Conservation (phyloP, 768 basidiomycete species). For the Kwoniella heveanensis region DNA sequence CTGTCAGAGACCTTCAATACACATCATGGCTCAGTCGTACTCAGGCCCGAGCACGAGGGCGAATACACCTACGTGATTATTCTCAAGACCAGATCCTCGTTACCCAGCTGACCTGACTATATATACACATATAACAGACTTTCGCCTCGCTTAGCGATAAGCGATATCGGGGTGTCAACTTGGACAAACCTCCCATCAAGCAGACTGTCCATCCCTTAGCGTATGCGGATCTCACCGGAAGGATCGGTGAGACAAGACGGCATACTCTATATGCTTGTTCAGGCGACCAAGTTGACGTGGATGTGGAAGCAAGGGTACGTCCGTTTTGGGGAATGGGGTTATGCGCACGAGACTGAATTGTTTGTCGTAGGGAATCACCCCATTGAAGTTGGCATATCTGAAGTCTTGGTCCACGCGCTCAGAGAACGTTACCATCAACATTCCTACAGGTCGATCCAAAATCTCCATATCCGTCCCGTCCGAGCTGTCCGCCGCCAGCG, state of each 20-base stretch:
- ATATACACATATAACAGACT: slow-evolving; percentile 40
- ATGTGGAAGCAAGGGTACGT: slow-evolving; percentile 75
- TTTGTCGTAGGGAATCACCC: slow-evolving; percentile 71
- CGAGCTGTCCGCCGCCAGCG: slow-evolving; percentile 29
- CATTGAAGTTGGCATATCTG: slow-evolving; percentile 78
- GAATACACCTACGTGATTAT: slow-evolving; percentile 79
- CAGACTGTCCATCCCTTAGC: slow-evolving; percentile 89
- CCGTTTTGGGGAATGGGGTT: not conserved
- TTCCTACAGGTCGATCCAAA: slow-evolving; percentile 66
- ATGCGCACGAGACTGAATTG: not conserved
- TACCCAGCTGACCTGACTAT: not conserved
- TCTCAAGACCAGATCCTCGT: slow-evolving; percentile 7
- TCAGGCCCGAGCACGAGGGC: slow-evolving; percentile 86
- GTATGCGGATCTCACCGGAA: slow-evolving; percentile 38
- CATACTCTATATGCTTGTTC: slow-evolving; percentile 65
- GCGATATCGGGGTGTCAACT: slow-evolving; percentile 74
- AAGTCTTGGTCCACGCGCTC: slow-evolving; percentile 29
- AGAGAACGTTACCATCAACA: slow-evolving; percentile 37
- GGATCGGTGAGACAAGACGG: slow-evolving; percentile 22
- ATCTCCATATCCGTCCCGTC: slow-evolving; percentile 57
- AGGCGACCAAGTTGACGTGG: slow-evolving; percentile 71
- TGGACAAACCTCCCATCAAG: slow-evolving; percentile 74
- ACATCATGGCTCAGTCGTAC: slow-evolving; percentile 70
- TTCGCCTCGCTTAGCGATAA: slow-evolving; percentile 78
- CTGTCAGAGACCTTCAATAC: slow-evolving; percentile 64